Evolutionary conservation across 2,329 filamentous ascomycete genomes (phyloP).

Genomic region (Epichloe sibirici): DNA sequence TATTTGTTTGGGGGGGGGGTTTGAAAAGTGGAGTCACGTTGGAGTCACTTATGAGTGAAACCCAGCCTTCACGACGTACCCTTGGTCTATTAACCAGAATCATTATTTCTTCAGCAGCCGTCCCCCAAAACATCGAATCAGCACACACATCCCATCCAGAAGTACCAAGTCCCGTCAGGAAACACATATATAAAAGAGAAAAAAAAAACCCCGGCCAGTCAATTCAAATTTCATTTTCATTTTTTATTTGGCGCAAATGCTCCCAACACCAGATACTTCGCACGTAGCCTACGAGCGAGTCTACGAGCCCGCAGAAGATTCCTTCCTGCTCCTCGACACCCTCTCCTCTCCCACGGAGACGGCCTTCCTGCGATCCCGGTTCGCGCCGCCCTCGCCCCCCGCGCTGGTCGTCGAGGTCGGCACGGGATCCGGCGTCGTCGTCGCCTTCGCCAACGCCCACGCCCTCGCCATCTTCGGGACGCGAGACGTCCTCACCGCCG

Average conservation of each 20-base stretch:
- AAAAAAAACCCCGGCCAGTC: too few relatives aligned
- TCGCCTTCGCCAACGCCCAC: conserved; percentile 76
- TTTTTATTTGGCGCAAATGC: conserved; percentile 39
- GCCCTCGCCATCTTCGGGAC: conserved; percentile 60
- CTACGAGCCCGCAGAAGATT: conserved; percentile 95
- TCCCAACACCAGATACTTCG: conserved; percentile 85
- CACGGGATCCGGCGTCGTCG: conserved; percentile 84
- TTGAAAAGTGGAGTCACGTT: too few relatives aligned
- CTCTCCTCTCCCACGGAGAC: conserved; percentile 61
- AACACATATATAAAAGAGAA: too few relatives aligned
- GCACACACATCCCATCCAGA: too few relatives aligned
- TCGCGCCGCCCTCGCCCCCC: conserved; percentile 29
- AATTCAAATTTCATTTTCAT: too few relatives aligned
- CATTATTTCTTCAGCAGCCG: too few relatives aligned
- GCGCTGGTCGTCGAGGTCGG: conserved; percentile 76
- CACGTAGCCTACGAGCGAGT: conserved; percentile 82
- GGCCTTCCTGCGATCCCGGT: conserved; percentile 53
- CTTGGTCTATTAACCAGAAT: too few relatives aligned
- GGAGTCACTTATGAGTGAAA: too few relatives aligned
- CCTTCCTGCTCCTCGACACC: conserved; percentile 85
- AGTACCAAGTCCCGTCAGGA: too few relatives aligned
- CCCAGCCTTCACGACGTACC: too few relatives aligned
- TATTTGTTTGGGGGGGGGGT: too few relatives aligned
- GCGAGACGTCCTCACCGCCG: conserved; percentile 56
- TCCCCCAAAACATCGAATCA: too few relatives aligned